phyloP scores from a whole-genome alignment of 1,139 yeast species.

The Lizanozyma gosingica region DNA sequence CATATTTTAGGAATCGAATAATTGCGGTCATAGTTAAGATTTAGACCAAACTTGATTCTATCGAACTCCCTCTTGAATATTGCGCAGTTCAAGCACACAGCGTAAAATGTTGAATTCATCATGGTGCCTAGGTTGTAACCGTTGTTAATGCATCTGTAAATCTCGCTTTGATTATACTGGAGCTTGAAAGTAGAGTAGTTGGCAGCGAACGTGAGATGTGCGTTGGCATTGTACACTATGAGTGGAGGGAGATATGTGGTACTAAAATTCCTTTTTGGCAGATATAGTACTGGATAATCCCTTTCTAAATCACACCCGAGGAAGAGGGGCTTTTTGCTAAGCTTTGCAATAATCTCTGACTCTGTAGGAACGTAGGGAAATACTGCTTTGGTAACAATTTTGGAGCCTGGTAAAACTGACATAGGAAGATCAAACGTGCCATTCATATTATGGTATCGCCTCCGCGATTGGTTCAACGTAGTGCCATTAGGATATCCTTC shows the following conservation, averaged over 20 bases:
- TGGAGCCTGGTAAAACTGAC: neutral
- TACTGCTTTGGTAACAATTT: slow-evolving; percentile 5
- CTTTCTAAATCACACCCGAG: slow-evolving; percentile 44
- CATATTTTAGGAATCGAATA: slow-evolving; percentile 5
- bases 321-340: slow-evolving; percentile 36
- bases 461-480: slow-evolving; percentile 41
- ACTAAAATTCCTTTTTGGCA: slow-evolving; percentile 2
- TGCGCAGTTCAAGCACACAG: slow-evolving; percentile 42
- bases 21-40: neutral
- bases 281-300: slow-evolving; percentile 17
- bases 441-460: slow-evolving; percentile 5
- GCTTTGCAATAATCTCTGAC: slow-evolving; percentile 17
- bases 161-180: slow-evolving; percentile 36
- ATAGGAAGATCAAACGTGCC: neutral
- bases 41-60: slow-evolving; percentile 11
- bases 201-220: slow-evolving; percentile 29
- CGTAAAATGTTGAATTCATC: slow-evolving; percentile 27
- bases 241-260: slow-evolving; percentile 37
- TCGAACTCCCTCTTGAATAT: slow-evolving; percentile 48
- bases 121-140: slow-evolving; percentile 45
- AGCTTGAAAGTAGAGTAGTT: slow-evolving; percentile 56
- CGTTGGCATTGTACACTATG: slow-evolving; percentile 44
- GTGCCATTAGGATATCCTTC: slow-evolving; percentile 72
- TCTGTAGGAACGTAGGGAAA: slow-evolving; percentile 34
- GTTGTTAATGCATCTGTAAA: slow-evolving; percentile 36